Conservation (phyloP, 2,329 filamentous ascomycete genomes). For the Lasiodiplodia sp. region DNA sequence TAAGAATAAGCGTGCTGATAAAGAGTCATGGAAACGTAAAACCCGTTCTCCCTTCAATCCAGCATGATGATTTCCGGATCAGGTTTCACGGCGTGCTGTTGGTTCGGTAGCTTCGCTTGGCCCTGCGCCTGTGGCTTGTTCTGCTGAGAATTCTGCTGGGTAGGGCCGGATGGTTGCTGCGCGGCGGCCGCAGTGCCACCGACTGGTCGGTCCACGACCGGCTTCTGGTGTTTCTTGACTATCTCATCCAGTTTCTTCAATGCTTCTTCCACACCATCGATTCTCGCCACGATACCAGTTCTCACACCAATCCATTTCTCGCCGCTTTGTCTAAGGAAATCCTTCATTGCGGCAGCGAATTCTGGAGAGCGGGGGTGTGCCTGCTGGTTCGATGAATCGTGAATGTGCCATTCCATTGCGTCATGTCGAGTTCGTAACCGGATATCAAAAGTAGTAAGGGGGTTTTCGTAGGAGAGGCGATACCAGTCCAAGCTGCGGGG, state of each 20-base stretch:
- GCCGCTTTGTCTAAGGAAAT: conserved; percentile 39
- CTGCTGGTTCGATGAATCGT: conserved; percentile 41
- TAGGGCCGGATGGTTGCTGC: background rate
- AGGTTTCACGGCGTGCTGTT: background rate
- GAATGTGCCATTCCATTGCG: conserved; percentile 46
- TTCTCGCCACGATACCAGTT: conserved; percentile 46
- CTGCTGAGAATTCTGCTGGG: conserved; percentile 15
- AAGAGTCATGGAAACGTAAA: background rate
- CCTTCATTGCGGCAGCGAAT: conserved; percentile 43
- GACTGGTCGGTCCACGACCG: conserved; percentile 6
- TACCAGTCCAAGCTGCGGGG: conserved; percentile 60
- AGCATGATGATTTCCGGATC: conserved; percentile 28
- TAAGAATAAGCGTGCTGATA: background rate
- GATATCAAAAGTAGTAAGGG: conserved; percentile 50
- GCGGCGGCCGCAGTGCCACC: background rate
- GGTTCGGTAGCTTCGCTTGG: conserved; percentile 10
- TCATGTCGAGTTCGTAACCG: conserved; percentile 43
- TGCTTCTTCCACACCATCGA: conserved; percentile 45
- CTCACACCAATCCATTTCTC: conserved; percentile 49
- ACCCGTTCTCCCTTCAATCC: conserved; percentile 11
- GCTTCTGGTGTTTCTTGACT: conserved; percentile 35
- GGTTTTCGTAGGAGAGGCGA: conserved; percentile 50
- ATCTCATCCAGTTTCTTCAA: conserved; percentile 48
- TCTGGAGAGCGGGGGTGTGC: conserved; percentile 37
- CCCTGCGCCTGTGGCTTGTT: conserved; percentile 10